These are phyloP conservation scores for Fraxinus albicans DNA, from an alignment of 305 asterid species.

Conservation along the genomic window DNA sequence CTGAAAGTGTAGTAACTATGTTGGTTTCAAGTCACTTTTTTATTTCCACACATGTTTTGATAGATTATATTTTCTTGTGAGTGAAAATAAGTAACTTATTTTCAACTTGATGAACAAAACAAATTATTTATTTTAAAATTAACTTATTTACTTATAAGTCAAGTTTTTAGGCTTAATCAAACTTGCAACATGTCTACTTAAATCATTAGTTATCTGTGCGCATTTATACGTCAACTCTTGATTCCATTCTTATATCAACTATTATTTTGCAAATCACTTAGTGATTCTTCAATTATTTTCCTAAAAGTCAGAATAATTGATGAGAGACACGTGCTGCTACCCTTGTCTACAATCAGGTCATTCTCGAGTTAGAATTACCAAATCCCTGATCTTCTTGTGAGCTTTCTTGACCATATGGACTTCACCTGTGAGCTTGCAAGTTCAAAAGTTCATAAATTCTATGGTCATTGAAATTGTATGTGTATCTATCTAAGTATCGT, in stretches of 20 bases:
- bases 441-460: constrained; percentile 25
- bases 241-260: background rate
- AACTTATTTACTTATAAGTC: background rate
- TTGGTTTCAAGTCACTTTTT: background rate
- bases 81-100: background rate
- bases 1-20: background rate
- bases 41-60: background rate
- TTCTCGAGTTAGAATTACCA: constrained; percentile 70
- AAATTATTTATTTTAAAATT: too few relatives aligned
- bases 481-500: too few relatives aligned
- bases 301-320: background rate
- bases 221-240: background rate
- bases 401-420: constrained; percentile 57
- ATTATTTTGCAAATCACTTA: background rate
- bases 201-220: background rate
- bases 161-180: background rate
- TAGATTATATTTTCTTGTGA: too few relatives aligned
- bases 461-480: constrained; percentile 5
- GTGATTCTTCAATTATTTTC: background rate
- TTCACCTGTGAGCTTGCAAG: constrained; percentile 51
- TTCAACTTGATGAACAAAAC: background rate
- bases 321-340: constrained; percentile 6
- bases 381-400: constrained; percentile 44
- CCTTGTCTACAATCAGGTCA: constrained; percentile 39
- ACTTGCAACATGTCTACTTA: background rate